phyloP scores from a whole-genome alignment of 1,139 yeast species.

The Scheffersomyces parashehatae region DNA sequence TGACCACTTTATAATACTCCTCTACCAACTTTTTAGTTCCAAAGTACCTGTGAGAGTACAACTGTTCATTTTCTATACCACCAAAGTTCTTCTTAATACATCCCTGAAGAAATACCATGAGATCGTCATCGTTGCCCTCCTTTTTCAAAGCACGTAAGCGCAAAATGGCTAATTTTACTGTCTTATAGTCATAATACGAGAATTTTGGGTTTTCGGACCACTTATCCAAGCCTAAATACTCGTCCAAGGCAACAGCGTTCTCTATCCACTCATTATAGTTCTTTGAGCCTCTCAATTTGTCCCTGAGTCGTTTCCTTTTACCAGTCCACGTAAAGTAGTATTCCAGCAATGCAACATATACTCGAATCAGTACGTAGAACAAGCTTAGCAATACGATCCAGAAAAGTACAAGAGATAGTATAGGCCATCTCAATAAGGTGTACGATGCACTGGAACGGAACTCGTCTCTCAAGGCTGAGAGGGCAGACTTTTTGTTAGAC shows the following conservation, averaged over 20 bases:
- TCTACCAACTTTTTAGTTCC: conserved; percentile 70
- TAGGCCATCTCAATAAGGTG: conserved; percentile 64
- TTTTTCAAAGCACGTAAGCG: conserved; percentile 41
- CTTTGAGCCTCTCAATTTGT: conserved; percentile 47
- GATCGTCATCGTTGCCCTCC: conserved; percentile 39
- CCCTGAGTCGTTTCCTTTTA: conserved; percentile 49
- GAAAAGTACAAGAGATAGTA: conserved; percentile 47
- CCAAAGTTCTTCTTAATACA: conserved; percentile 76
- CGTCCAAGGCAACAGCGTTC: conserved; percentile 60
- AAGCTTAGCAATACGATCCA: conserved; percentile 58
- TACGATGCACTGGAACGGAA: conserved; percentile 52
- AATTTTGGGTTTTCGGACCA: conserved; percentile 68
- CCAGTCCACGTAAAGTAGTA: conserved; percentile 62
- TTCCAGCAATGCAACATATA: conserved; percentile 67
- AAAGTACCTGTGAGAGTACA: conserved; percentile 73
- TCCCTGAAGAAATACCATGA: conserved; percentile 60
- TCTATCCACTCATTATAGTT: conserved; percentile 63
- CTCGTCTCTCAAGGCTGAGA: conserved; percentile 33
- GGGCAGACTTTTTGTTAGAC: conserved; percentile 4
- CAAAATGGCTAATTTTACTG: conserved; percentile 52
- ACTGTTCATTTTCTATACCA: conserved; percentile 70
- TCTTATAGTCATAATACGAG: conserved; percentile 68
- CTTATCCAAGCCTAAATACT: conserved; percentile 55
- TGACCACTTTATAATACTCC: conserved; percentile 56
- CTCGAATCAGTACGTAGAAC: conserved; percentile 53